A percentile compares a stretch with the other conserved stretches of the same genome.
These are phyloP conservation scores for Paraphaeosphaeria sporulosa DNA, from an alignment of 2,329 filamentous ascomycete genomes.

Conservation along the genomic window DNA sequence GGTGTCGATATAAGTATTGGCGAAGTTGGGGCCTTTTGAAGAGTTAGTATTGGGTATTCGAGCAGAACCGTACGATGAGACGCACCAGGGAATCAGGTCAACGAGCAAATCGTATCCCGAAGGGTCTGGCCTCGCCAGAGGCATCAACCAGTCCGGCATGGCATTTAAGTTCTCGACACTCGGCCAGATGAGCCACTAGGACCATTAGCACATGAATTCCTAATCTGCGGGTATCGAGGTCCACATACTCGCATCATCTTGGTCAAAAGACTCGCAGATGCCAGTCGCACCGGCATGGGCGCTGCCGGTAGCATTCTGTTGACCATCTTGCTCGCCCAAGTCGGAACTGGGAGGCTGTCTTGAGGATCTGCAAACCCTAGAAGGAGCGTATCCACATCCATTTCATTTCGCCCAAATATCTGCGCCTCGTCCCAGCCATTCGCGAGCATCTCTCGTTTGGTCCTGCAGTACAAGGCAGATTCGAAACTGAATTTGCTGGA, in stretches of 20 bases:
- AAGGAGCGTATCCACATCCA: conserved; percentile 46
- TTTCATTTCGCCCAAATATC: conserved; percentile 42
- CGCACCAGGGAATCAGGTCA: conserved; percentile 46
- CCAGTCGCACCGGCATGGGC: conserved; percentile 38
- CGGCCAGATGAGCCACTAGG: conserved; percentile 48
- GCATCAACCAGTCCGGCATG: conserved; percentile 47
- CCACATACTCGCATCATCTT: conserved; percentile 46
- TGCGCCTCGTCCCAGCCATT: conserved; percentile 43
- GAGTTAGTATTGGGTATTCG: conserved; percentile 20
- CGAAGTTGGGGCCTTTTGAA: conserved; percentile 42
- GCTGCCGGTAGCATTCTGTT: conserved; percentile 39
- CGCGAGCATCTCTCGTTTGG: conserved; percentile 41
- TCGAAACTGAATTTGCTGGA: conserved; percentile 44
- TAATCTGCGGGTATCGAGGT: not conserved
- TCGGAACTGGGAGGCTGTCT: conserved; percentile 42
- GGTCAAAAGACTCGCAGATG: conserved; percentile 43
- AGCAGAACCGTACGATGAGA: not conserved
- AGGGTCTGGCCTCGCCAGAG: conserved; percentile 38
- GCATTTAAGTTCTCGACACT: conserved; percentile 45
- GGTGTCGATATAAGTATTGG: conserved; percentile 42
- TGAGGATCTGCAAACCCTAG: conserved; percentile 44
- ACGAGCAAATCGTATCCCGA: conserved; percentile 43
- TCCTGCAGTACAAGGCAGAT: conserved; percentile 42
- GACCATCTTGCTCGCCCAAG: conserved; percentile 42
- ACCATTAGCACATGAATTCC: not conserved